phyloP scores from a whole-genome alignment of 345 rosid genomes.

The Eucalyptus albens region DNA sequence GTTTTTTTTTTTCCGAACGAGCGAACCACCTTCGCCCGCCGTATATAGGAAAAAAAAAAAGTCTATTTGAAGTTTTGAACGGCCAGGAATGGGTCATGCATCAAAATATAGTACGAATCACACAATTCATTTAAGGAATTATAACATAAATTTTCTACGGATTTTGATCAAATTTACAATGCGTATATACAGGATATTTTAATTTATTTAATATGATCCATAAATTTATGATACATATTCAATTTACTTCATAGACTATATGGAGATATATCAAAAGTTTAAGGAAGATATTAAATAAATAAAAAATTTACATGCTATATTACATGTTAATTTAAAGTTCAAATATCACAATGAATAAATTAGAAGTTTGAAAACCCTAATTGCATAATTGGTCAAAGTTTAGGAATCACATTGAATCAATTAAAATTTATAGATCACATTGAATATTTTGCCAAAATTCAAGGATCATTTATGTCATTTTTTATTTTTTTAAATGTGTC shows the following conservation, averaged over 20 bases:
- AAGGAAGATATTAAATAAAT: too few species aligned
- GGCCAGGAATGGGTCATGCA: neutral
- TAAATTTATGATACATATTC: too few species aligned
- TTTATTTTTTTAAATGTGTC: neutral
- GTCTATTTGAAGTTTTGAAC: neutral
- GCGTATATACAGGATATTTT: too few species aligned
- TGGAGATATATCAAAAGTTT: too few species aligned
- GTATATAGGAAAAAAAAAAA: neutral
- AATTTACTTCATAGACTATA: too few species aligned
- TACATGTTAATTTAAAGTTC: too few species aligned
- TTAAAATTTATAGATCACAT: too few species aligned
- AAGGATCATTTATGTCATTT: too few species aligned
- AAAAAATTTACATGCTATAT: rapidly evolving
- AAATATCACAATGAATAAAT: too few species aligned
- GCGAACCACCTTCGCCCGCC: neutral
- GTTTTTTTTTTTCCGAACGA: neutral
- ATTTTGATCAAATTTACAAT: neutral
- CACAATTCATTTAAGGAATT: neutral
- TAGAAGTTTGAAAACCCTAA: rapidly evolving
- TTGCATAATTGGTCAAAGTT: neutral
- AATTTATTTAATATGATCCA: too few species aligned
- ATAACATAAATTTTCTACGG: too few species aligned
- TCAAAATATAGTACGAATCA: neutral
- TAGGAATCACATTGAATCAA: rapidly evolving
- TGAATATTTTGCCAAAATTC: neutral